These are phyloP conservation scores for Diaporthe sp. DNA, from an alignment of 2,329 filamentous ascomycete genomes.

Conservation along the genomic window DNA sequence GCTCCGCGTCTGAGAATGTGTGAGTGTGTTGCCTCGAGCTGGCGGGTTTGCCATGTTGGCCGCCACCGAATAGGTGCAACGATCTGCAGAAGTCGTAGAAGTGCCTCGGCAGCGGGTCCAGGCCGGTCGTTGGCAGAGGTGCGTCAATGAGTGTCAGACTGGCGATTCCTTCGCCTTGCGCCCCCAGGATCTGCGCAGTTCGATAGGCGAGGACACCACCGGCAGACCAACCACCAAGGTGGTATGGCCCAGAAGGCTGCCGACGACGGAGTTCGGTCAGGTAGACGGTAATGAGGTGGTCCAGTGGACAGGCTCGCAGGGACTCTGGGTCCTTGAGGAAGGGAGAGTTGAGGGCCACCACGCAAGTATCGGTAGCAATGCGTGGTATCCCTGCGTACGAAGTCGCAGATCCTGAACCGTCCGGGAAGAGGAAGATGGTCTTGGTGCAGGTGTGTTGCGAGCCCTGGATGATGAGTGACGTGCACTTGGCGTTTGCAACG, in stretches of 20 bases:
- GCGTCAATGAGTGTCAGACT: conserved; percentile 18
- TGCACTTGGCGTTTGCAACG: conserved; percentile 36
- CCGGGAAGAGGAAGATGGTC: conserved; percentile 65
- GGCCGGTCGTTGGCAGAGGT: neutral
- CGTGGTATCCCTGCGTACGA: conserved; percentile 73
- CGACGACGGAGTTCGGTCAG: conserved; percentile 78
- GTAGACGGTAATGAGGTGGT: conserved; percentile 73
- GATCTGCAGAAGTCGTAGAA: conserved; percentile 32
- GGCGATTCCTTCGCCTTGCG: neutral
- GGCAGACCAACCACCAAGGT: conserved; percentile 79
- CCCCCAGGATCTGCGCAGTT: neutral
- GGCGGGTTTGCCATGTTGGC: conserved; percentile 18
- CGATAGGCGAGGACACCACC: conserved; percentile 73
- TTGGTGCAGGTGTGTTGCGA: conserved; percentile 60
- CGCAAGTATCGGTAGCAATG: conserved; percentile 57
- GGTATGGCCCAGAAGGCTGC: conserved; percentile 76
- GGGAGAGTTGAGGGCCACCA: conserved; percentile 74
- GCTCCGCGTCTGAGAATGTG: conserved; percentile 12
- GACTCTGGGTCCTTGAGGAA: conserved; percentile 78
- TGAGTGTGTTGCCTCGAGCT: conserved; percentile 20
- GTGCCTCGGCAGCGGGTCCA: conserved; percentile 6
- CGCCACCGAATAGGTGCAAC: conserved; percentile 23
- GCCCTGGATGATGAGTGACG: conserved; percentile 61
- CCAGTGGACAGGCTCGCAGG: conserved; percentile 71
- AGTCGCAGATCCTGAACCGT: conserved; percentile 71